Evolutionary conservation across 164 flowering plant species (phyloP).

Genomic region (Macadamia integrifolia): DNA sequence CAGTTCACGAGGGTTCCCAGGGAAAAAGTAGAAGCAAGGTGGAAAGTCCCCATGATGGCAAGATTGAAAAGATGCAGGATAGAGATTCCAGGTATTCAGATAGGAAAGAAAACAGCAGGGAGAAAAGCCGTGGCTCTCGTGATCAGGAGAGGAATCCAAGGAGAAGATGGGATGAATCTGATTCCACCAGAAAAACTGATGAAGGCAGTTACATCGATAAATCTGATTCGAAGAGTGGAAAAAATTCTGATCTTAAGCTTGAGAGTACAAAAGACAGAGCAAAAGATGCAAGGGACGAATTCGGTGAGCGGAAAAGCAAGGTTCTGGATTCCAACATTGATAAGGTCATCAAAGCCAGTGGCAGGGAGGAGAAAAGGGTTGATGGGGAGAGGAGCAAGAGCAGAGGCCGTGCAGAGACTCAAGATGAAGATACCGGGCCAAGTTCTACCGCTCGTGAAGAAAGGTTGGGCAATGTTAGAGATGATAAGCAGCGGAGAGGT

Average conservation of each 20-base stretch:
- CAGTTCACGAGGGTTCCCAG: conserved; percentile 46
- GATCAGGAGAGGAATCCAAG: conserved; percentile 43
- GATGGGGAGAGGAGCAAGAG: conserved; percentile 55
- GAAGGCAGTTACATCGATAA: conserved; percentile 41
- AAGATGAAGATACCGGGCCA: conserved; percentile 46
- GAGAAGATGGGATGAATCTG: conserved; percentile 82
- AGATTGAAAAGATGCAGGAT: conserved; percentile 43
- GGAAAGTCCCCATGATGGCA: conserved; percentile 43
- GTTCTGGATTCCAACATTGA: conserved; percentile 42
- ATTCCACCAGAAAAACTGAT: conserved; percentile 31
- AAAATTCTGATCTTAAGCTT: conserved; percentile 45
- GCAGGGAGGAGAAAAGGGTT: conserved; percentile 54
- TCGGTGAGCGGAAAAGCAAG: conserved; percentile 39
- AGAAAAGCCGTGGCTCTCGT: conserved; percentile 52
- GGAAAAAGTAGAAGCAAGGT: conserved; percentile 46
- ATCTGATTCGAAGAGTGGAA: conserved; percentile 43
- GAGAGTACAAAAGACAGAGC: conserved; percentile 48
- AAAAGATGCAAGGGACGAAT: conserved; percentile 32
- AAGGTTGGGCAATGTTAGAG: conserved; percentile 24
- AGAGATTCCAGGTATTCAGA: conserved; percentile 55
- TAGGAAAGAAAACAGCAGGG: conserved; percentile 55
- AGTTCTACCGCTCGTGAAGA: conserved; percentile 43
- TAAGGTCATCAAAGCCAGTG: conserved; percentile 39
- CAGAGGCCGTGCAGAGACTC: conserved; percentile 41
- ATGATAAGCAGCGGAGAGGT: conserved; percentile 25